Conservation (phyloP, 2,329 filamentous ascomycete genomes). For the Cordyceps cateniannulata region DNA sequence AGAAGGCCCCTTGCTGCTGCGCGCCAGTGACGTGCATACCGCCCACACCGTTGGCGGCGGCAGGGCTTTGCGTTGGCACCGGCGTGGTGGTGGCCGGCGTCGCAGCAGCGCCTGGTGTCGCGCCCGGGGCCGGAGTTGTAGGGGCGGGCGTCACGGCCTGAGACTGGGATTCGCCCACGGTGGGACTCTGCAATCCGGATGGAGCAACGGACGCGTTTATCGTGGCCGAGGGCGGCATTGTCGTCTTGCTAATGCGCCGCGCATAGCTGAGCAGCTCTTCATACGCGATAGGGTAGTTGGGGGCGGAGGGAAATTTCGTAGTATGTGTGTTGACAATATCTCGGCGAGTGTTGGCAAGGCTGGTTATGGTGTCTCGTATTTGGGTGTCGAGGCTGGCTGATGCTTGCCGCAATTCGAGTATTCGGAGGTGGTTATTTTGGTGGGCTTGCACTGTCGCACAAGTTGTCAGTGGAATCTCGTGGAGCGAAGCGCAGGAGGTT, state of each 20-base stretch:
- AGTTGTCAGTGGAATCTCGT: background rate
- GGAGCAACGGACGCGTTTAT: conserved; percentile 31
- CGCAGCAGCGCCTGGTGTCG: conserved; percentile 23
- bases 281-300: conserved; percentile 56
- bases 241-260: conserved; percentile 72
- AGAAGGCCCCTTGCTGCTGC: conserved; percentile 24
- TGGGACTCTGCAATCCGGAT: conserved; percentile 26
- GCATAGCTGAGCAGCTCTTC: conserved; percentile 71
- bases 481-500: background rate
- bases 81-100: conserved; percentile 27
- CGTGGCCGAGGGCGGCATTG: conserved; percentile 58
- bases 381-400: conserved; percentile 62
- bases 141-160: conserved; percentile 17
- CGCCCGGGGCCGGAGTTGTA: conserved; percentile 26
- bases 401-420: conserved; percentile 61
- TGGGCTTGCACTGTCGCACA: conserved; percentile 56
- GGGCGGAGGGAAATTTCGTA: conserved; percentile 45
- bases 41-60: conserved; percentile 25
- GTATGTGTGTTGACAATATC: conserved; percentile 61
- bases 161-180: conserved; percentile 24
- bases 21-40: background rate
- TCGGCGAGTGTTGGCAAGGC: conserved; percentile 65
- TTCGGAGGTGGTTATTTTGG: conserved; percentile 65
- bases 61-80: conserved; percentile 29
- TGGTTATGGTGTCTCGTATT: conserved; percentile 62